Evolutionary conservation across 1,284 basidiomycete species (phyloP).

Genomic region (Boletus smithii): DNA sequence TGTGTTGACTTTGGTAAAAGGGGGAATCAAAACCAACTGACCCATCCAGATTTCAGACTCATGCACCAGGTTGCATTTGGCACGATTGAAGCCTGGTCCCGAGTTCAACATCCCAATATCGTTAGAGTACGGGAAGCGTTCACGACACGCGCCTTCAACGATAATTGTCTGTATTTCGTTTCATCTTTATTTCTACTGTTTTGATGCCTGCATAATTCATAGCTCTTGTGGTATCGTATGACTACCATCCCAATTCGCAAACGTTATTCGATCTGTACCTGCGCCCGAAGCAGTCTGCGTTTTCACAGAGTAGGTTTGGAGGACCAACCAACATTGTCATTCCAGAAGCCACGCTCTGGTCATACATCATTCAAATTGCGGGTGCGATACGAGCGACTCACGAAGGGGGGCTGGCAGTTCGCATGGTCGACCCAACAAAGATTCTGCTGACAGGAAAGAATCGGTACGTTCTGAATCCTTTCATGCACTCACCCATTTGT

Average conservation of each 20-base stretch:
- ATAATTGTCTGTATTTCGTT: conserved; percentile 69
- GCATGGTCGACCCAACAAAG: conserved; percentile 86
- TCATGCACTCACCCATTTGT: background rate
- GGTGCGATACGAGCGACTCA: conserved; percentile 87
- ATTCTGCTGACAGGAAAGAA: conserved; percentile 89
- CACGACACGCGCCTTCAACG: conserved; percentile 90
- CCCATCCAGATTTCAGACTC: conserved; percentile 73
- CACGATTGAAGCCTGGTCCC: conserved; percentile 85
- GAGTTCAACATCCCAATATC: conserved; percentile 85
- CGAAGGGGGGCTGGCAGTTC: conserved; percentile 75
- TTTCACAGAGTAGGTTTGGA: conserved; percentile 45
- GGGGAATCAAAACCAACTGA: conserved; percentile 8
- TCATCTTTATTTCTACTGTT: conserved; percentile 3
- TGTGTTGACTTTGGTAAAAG: conserved; percentile 36
- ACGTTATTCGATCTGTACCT: conserved; percentile 77
- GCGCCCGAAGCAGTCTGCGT: conserved; percentile 46
- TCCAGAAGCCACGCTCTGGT: conserved; percentile 89
- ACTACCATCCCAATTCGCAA: conserved; percentile 83
- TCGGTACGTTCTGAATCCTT: conserved; percentile 46
- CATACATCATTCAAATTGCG: conserved; percentile 89
- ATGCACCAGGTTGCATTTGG: conserved; percentile 79
- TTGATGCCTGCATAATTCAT: conserved; percentile 8
- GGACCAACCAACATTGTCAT: conserved; percentile 38
- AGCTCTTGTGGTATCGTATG: conserved; percentile 93
- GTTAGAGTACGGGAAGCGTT: conserved; percentile 90